These are phyloP conservation scores for Xylaria sp. DNA, from an alignment of 2,329 filamentous ascomycete species.

Conservation along the genomic window DNA sequence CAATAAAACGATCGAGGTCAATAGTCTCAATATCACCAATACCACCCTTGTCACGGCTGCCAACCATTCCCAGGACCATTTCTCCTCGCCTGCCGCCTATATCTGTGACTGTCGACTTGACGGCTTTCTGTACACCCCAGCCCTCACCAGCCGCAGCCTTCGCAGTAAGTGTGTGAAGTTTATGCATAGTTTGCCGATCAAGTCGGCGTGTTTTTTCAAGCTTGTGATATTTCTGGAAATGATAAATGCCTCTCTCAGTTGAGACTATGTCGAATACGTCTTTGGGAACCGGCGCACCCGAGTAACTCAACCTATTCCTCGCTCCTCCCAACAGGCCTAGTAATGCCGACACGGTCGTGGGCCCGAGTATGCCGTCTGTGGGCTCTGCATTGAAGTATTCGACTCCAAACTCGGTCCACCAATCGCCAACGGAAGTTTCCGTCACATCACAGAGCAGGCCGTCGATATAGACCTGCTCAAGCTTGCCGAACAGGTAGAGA, in stretches of 20 bases:
- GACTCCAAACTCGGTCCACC: constrained; percentile 94
- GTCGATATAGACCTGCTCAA: constrained; percentile 90
- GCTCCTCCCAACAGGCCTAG: constrained; percentile 90
- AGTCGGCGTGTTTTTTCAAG: constrained; percentile 80
- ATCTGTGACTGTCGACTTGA: constrained; percentile 95
- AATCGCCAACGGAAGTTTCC: constrained; percentile 88
- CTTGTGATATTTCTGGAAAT: constrained; percentile 92
- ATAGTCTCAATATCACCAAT: constrained; percentile 93
- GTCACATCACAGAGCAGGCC: constrained; percentile 94
- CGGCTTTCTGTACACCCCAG: constrained; percentile 91
- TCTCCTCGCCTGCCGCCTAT: constrained; percentile 94
- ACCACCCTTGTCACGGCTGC: constrained; percentile 84
- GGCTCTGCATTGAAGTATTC: constrained; percentile 95
- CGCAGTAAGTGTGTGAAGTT: constrained; percentile 83
- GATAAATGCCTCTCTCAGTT: constrained; percentile 84
- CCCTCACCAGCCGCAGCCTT: constrained; percentile 90
- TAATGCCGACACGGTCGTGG: constrained; percentile 88
- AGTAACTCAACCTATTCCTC: constrained; percentile 87
- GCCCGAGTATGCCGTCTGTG: constrained; percentile 90
- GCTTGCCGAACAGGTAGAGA: constrained; percentile 85
- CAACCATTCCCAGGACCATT: constrained; percentile 95
- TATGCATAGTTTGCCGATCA: constrained; percentile 84
- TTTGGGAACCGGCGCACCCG: constrained; percentile 85
- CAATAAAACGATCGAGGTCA: constrained; percentile 86
- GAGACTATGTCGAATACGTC: constrained; percentile 88